Evolutionary conservation across 1,139 yeast genomes (phyloP), one percentile per base, ranked within the genome.

Genomic region (Debaryomycetaceae sp.): DNA sequence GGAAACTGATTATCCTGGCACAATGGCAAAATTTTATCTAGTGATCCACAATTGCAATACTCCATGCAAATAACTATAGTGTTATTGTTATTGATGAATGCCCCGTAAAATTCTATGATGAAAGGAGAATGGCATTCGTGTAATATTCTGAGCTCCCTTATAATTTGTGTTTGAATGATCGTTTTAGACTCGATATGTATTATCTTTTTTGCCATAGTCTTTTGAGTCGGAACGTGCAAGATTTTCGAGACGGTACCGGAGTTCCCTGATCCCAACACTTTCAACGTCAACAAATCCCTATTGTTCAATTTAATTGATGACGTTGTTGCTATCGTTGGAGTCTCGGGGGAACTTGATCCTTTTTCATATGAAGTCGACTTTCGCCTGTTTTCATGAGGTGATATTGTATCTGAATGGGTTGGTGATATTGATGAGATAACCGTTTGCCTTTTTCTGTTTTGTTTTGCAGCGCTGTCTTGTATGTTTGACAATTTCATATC

Each of bases 191-290:
- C 98, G 35, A 93, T 80, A 50, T 87, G 91, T 38, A 95, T 89
- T 42, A 83, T 81, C 60, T 93, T 93, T 54, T 88, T 84, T 13
- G 99, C 99, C 90, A 95, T 88, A 37, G 86, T 80, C 45, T 82
- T 83, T 51, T 91, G 89, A 5, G 93, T 83, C 14, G 98, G 97
- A 4, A 87, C 76, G 64, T 93, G 99, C 44, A 89, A 68, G 11
- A 90, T 95, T 60, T 90, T 89, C 43, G 88, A 76, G 4, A 93
- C 99, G 1, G 90, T 83, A 3, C 99, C 99, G 11, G 96, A 89
- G 61, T 89, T 91, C 6, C 99, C 99, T 31, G 89, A 77, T 8
- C 99, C 99, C 46, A 93, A 74, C 51, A 83, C 84, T 49, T 87
- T 84, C 45, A 93, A 65, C 27, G 83, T 80, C 22, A 89, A 78